Conservation (phyloP, 306 rosid genomes). For the Malus sieversii region DNA sequence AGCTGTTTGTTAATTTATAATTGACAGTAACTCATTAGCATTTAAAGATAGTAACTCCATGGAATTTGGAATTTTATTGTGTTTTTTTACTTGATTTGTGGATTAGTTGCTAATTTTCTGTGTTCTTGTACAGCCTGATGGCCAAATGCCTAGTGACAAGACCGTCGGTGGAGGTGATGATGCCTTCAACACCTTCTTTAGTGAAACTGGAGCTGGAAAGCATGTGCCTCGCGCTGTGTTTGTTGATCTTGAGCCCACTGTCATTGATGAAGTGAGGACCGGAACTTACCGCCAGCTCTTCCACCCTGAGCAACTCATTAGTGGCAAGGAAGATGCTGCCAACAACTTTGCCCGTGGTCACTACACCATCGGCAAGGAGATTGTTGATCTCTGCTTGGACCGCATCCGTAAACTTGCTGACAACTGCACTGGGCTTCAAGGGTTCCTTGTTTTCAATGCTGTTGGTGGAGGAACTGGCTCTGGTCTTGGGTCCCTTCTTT, state of each 20-base stretch:
- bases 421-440: slow-evolving; percentile 92
- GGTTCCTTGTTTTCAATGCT: slow-evolving; percentile 83
- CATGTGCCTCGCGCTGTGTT: slow-evolving; percentile 80
- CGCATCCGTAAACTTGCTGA: slow-evolving; percentile 91
- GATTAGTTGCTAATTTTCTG: not conserved
- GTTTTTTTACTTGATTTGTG: too few relatives aligned
- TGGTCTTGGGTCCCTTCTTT: slow-evolving; percentile 79
- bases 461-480: slow-evolving; percentile 98
- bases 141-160: slow-evolving; percentile 86
- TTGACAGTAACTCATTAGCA: too few relatives aligned
- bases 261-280: slow-evolving; percentile 87
- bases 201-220: slow-evolving; percentile 92
- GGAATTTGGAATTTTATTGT: too few relatives aligned
- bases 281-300: slow-evolving; percentile 85
- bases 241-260: slow-evolving; percentile 89
- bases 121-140: slow-evolving; percentile 59
- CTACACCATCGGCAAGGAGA: slow-evolving; percentile 93
- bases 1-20: too few relatives aligned
- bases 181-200: slow-evolving; percentile 89
- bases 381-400: slow-evolving; percentile 87
- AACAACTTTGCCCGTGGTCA: slow-evolving; percentile 98
- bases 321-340: slow-evolving; percentile 96
- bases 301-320: slow-evolving; percentile 90
- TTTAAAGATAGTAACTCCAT: too few relatives aligned
- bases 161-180: slow-evolving; percentile 81